Evolutionary conservation across 1,139 yeast genomes (phyloP).

Genomic region (Geotrichum phurueaensis): DNA sequence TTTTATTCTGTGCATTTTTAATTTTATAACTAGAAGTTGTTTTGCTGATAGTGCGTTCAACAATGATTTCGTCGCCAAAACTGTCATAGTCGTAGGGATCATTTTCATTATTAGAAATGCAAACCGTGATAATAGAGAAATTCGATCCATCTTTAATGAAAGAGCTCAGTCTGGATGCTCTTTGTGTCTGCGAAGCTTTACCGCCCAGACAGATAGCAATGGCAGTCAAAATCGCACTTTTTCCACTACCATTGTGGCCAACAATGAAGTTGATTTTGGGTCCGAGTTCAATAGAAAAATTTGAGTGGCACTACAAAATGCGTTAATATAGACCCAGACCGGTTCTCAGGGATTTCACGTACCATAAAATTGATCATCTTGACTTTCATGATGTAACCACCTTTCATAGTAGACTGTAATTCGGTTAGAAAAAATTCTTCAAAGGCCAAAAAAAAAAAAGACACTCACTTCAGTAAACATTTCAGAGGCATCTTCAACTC

Average conservation of each 20-base stretch:
- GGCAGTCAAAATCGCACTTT: conserved; percentile 87
- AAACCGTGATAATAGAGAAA: conserved; percentile 55
- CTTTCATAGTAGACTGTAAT: not conserved
- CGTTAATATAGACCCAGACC: not conserved
- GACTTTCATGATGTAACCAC: conserved; percentile 1
- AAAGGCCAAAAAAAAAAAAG: not conserved
- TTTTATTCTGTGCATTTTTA: conserved; percentile 46
- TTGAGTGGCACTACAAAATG: conserved; percentile 57
- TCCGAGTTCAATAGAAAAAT: conserved; percentile 69
- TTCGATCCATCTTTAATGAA: conserved; percentile 74
- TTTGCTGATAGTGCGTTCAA: conserved; percentile 49
- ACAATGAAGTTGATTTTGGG: conserved; percentile 85
- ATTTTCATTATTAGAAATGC: conserved; percentile 52
- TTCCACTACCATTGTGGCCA: conserved; percentile 95
- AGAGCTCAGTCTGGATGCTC: conserved; percentile 67
- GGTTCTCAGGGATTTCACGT: not conserved
- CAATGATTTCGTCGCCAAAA: conserved; percentile 61
- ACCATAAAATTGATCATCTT: conserved; percentile 7
- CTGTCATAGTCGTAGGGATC: conserved; percentile 58
- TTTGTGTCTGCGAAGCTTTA: conserved; percentile 80
- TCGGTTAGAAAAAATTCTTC: not conserved
- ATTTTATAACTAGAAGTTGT: conserved; percentile 50
- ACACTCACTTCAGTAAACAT: not conserved
- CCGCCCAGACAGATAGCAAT: conserved; percentile 92
- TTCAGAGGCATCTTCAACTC: not conserved